Conservation (phyloP, 2,329 filamentous ascomycete species). For the Cladosporium halotolerans region DNA sequence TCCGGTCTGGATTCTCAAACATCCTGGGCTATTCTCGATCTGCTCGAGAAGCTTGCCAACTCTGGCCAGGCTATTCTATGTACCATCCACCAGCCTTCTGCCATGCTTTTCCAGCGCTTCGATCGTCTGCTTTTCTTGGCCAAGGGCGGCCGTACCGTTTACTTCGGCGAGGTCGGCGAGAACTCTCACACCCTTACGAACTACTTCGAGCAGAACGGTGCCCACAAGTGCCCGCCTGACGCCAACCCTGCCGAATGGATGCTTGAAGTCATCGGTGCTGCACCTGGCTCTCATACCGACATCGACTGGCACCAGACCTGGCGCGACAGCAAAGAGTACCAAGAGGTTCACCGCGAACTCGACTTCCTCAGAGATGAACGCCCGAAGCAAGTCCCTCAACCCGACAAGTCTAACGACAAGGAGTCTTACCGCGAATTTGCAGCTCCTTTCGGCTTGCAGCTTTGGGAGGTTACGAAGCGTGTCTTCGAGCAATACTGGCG, state of each 20-base stretch:
- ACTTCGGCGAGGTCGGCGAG: slow-evolving; percentile 73
- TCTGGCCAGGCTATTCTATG: slow-evolving; percentile 90
- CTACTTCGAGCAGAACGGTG: slow-evolving; percentile 73
- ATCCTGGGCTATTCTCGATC: slow-evolving; percentile 82
- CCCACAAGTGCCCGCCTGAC: slow-evolving; percentile 55
- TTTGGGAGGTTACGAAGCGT: slow-evolving; percentile 61
- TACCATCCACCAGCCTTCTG: slow-evolving; percentile 95
- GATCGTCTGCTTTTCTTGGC: slow-evolving; percentile 73
- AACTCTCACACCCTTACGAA: slow-evolving; percentile 60
- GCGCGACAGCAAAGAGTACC: slow-evolving; percentile 43
- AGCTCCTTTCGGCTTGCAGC: slow-evolving; percentile 63
- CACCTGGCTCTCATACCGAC: slow-evolving; percentile 43
- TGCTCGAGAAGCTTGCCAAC: slow-evolving; percentile 83
- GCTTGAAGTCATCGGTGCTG: slow-evolving; percentile 51
- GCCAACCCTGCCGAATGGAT: slow-evolving; percentile 83
- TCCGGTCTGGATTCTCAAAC: slow-evolving; percentile 91
- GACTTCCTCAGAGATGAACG: slow-evolving; percentile 39
- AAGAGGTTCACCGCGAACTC: slow-evolving; percentile 41
- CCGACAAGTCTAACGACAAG: slow-evolving; percentile 40
- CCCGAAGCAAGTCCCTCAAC: slow-evolving; percentile 22
- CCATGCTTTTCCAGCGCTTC: slow-evolving; percentile 89
- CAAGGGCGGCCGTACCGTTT: slow-evolving; percentile 69
- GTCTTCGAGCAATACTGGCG: slow-evolving; percentile 93
- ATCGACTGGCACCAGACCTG: slow-evolving; percentile 47
- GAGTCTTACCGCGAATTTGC: slow-evolving; percentile 71